Evolutionary conservation across 2,329 filamentous ascomycete species (phyloP).

Genomic region (Aspergillus amoenus): DNA sequence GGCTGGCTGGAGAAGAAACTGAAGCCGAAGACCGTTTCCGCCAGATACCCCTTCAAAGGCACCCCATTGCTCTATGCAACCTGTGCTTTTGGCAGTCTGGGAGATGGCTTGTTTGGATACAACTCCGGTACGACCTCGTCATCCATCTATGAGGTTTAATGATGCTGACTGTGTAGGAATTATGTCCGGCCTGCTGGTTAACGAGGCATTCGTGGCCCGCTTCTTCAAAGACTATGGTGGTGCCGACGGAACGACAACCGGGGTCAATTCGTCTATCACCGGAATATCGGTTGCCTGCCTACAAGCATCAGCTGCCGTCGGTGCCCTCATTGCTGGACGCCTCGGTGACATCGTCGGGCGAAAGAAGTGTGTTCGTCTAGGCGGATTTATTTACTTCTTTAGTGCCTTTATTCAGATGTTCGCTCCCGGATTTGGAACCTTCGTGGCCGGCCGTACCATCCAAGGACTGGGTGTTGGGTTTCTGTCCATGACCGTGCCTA

Average conservation of each 20-base stretch:
- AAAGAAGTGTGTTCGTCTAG: constrained; percentile 38
- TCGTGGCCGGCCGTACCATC: constrained; percentile 35
- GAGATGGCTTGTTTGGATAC: constrained; percentile 45
- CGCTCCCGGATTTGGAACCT: constrained; percentile 34
- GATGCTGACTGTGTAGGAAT: constrained; percentile 29
- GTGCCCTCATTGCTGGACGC: constrained; percentile 34
- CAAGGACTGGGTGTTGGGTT: constrained; percentile 38
- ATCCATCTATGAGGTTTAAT: neutral
- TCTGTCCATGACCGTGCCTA: constrained; percentile 38
- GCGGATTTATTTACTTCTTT: constrained; percentile 39
- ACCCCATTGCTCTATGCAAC: constrained; percentile 36
- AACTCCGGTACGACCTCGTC: constrained; percentile 33
- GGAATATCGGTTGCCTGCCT: constrained; percentile 39
- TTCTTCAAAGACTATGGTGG: constrained; percentile 42
- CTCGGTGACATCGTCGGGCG: constrained; percentile 39
- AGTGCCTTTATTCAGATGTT: constrained; percentile 40
- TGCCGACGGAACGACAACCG: constrained; percentile 28
- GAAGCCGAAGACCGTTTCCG: constrained; percentile 37
- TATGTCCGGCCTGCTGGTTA: constrained; percentile 43
- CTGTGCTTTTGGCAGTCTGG: constrained; percentile 42
- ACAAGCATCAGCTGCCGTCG: constrained; percentile 37
- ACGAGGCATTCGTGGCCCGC: constrained; percentile 40
- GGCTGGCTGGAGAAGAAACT: constrained; percentile 37
- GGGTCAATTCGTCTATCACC: constrained; percentile 38
- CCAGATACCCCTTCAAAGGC: constrained; percentile 41